A percentile compares a stretch with the other conserved stretches of the same genome.
These are phyloP conservation scores for Ogataea ramenticola DNA, from an alignment of 805 yeast genomes.

Conservation along the genomic window DNA sequence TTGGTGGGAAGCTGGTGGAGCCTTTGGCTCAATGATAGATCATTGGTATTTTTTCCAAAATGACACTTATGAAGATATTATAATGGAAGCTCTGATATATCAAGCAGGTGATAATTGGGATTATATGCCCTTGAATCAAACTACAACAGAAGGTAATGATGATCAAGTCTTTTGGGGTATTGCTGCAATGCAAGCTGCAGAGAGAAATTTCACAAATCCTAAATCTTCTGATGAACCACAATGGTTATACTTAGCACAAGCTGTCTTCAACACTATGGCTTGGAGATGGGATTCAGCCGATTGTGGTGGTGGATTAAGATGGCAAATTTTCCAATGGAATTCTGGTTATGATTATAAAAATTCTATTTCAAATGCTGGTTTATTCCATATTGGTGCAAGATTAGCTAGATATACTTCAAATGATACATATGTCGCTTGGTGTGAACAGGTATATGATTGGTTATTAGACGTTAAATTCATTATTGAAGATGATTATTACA, in stretches of 20 bases:
- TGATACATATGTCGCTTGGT: slow-evolving; percentile 65
- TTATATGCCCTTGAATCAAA: slow-evolving; percentile 82
- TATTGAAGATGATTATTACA: slow-evolving; percentile 33
- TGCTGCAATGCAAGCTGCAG: slow-evolving; percentile 88
- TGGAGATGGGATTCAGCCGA: slow-evolving; percentile 69
- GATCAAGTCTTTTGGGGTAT: slow-evolving; percentile 98
- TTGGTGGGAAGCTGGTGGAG: slow-evolving; percentile 99
- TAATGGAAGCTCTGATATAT: slow-evolving; percentile 56
- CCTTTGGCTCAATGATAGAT: slow-evolving; percentile 83
- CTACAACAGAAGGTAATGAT: slow-evolving; percentile 93
- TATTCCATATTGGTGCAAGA: slow-evolving; percentile 83
- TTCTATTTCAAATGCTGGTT: slow-evolving; percentile 82
- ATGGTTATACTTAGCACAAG: slow-evolving; percentile 84
- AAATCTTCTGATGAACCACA: slow-evolving; percentile 44
- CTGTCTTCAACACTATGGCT: slow-evolving; percentile 87
- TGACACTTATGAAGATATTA: slow-evolving; percentile 51
- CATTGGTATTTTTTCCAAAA: slow-evolving; percentile 67
- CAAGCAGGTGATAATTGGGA: slow-evolving; percentile 72
- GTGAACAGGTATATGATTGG: slow-evolving; percentile 79
- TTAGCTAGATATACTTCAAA: slow-evolving; percentile 78
- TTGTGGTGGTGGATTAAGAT: slow-evolving; percentile 88
- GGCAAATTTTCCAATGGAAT: slow-evolving; percentile 96
- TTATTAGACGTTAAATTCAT: slow-evolving; percentile 46
- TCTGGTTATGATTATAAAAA: slow-evolving; percentile 92
- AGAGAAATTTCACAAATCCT: slow-evolving; percentile 74